Conservation (phyloP, 306 rosid genomes). For the Potentilla sterilis region DNA sequence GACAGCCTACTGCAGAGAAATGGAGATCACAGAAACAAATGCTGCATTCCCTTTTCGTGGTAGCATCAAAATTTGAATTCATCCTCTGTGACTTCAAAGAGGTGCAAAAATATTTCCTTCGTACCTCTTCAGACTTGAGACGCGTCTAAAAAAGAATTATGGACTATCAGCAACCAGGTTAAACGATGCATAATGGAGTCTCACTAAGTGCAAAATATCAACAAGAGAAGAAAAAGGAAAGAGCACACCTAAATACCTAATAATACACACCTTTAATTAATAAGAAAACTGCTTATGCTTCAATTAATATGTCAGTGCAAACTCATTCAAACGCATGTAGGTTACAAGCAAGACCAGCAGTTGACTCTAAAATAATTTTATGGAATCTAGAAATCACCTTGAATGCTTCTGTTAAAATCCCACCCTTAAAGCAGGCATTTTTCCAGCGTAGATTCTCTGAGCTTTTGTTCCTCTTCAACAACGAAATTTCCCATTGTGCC, state of each 20-base stretch:
- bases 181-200: constrained; percentile 2
- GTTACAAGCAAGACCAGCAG: constrained; percentile 15
- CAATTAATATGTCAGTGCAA: not conserved
- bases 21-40: constrained; percentile 67
- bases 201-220: not conserved
- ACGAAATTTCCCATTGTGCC: constrained; percentile 59
- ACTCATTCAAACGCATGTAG: not conserved
- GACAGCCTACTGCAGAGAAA: constrained; percentile 71
- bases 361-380: constrained; percentile 1
- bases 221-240: not conserved
- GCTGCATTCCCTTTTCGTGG: constrained; percentile 66
- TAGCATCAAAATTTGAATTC: constrained; percentile 42
- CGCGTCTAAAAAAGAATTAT: constrained; percentile 45
- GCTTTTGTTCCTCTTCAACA: constrained; percentile 37
- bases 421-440: constrained; percentile 49
- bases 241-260: not conserved
- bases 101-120: constrained; percentile 59
- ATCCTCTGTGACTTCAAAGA: constrained; percentile 45
- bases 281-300: not conserved
- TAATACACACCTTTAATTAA: not conserved
- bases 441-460: constrained; percentile 43
- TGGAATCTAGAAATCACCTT: constrained; percentile 40
- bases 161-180: constrained; percentile 4
- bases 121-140: constrained; percentile 46
- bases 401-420: constrained; percentile 52